phyloP scores from a whole-genome alignment of 1,139 yeast genomes.

The Yamadazyma atmosphaerica region DNA sequence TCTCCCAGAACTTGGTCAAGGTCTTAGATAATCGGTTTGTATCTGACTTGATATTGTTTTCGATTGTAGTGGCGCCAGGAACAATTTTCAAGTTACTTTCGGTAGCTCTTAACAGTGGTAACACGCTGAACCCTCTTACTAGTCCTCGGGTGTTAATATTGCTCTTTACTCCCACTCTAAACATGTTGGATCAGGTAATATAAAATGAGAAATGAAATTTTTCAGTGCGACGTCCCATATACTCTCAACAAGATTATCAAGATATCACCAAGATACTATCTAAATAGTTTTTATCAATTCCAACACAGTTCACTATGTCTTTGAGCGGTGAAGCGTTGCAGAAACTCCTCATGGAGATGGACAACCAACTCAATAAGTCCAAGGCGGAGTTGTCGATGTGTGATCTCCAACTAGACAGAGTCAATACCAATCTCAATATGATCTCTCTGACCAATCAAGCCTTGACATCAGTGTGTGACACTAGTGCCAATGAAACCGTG shows the following conservation, averaged over 20 bases:
- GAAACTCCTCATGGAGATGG: conserved; percentile 60
- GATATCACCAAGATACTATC: neutral
- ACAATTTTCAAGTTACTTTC: conserved; percentile 9
- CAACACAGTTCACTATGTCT: conserved; percentile 17
- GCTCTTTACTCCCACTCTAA: conserved; percentile 10
- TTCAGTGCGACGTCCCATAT: conserved; percentile 3
- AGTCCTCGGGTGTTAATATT: conserved; percentile 2
- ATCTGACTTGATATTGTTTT: conserved; percentile 56
- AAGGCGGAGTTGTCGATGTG: conserved; percentile 67
- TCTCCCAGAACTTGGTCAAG: conserved; percentile 80
- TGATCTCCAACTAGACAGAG: conserved; percentile 55
- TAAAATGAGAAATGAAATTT: conserved; percentile 2
- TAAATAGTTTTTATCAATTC: too few relatives aligned
- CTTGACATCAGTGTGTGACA: conserved; percentile 40
- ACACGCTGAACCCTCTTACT: conserved; percentile 4
- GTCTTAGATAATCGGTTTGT: conserved; percentile 74
- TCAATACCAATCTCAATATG: conserved; percentile 57
- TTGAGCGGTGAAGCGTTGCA: conserved; percentile 55
- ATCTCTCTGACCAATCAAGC: conserved; percentile 58
- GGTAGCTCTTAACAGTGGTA: conserved; percentile 8
- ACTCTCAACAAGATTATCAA: neutral
- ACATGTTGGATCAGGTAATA: conserved; percentile 7
- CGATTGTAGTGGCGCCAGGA: conserved; percentile 30
- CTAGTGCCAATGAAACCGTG: conserved; percentile 46
- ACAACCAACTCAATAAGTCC: conserved; percentile 56